These are phyloP conservation scores for Blastocystis hominis DNA, from an alignment of 352 stramenopile genomes.

Conservation along the genomic window DNA sequence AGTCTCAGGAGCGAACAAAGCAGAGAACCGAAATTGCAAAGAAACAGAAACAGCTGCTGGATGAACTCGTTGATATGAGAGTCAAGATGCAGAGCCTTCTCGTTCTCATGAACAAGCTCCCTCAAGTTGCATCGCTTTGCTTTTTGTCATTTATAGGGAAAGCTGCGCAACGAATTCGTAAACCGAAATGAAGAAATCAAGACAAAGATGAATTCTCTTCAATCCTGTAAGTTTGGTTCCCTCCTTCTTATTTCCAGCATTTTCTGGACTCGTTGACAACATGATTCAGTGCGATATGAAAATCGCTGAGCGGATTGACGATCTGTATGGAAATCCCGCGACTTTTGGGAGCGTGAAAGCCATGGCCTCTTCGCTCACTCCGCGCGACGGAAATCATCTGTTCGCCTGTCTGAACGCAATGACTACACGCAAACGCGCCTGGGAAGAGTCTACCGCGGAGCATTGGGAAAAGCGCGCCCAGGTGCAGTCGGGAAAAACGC, in stretches of 20 bases:
- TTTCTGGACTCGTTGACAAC: not conserved
- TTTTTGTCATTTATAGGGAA: not conserved
- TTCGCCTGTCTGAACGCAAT: not conserved
- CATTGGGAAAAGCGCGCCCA: constrained; percentile 46
- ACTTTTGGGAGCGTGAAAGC: not conserved
- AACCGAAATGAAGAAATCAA: not conserved
- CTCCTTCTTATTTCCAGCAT: not conserved
- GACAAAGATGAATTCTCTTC: not conserved
- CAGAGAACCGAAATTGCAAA: constrained; percentile 30
- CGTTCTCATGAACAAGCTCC: constrained; percentile 13
- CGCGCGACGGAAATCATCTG: not conserved
- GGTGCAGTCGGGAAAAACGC: constrained; percentile 48
- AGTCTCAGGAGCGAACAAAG: constrained; percentile 32
- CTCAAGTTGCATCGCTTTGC: not conserved
- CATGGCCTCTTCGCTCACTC: not conserved
- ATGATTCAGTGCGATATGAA: not conserved
- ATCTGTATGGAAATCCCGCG: not conserved
- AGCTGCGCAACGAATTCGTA: not conserved
- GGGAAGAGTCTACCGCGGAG: constrained; percentile 38
- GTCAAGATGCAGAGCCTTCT: constrained; percentile 47
- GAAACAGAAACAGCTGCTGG: constrained; percentile 26
- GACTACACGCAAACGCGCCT: constrained; percentile 7
- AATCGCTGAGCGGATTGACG: not conserved
- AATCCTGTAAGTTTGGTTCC: not conserved
- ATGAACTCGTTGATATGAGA: constrained; percentile 26